These are phyloP conservation scores for Lactarius sanguifluus DNA, from an alignment of 768 basidiomycete species.

Conservation along the genomic window DNA sequence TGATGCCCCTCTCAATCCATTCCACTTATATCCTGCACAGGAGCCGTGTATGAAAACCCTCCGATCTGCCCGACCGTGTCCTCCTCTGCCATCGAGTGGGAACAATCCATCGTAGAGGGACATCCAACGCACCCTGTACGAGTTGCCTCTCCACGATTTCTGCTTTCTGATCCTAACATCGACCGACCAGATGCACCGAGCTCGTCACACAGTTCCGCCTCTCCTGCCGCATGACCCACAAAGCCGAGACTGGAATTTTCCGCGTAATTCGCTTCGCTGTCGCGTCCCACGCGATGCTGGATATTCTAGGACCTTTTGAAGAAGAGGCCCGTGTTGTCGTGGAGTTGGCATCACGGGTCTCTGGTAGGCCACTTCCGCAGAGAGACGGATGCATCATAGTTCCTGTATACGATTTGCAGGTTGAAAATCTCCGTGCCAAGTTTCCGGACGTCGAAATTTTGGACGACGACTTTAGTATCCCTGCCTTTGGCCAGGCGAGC, in stretches of 20 bases:
- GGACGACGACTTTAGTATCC: conserved; percentile 42
- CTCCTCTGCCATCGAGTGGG: conserved; percentile 51
- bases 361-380: conserved; percentile 33
- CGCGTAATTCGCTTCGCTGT: conserved; percentile 49
- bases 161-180: conserved; percentile 10
- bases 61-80: conserved; percentile 43
- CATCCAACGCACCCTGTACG: conserved; percentile 60
- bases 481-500: conserved; percentile 51
- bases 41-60: conserved; percentile 42
- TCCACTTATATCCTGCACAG: conserved; percentile 32
- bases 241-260: conserved; percentile 50
- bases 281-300: conserved; percentile 41
- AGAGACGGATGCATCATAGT: conserved; percentile 40
- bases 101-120: conserved; percentile 57
- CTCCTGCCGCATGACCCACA: conserved; percentile 19
- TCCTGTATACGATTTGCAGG: conserved; percentile 56
- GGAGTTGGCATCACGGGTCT: conserved; percentile 37
- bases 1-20: not conserved
- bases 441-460: conserved; percentile 46
- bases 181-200: conserved; percentile 52
- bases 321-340: conserved; percentile 37
- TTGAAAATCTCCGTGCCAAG: conserved; percentile 45
- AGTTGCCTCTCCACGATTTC: conserved; percentile 2
- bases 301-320: conserved; percentile 47
- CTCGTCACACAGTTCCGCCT: conserved; percentile 41